A percentile compares a stretch with the other conserved stretches of the same genome.
phyloP scores from a whole-genome alignment of 345 rosid genomes.

The Moricandia moricandioides region DNA sequence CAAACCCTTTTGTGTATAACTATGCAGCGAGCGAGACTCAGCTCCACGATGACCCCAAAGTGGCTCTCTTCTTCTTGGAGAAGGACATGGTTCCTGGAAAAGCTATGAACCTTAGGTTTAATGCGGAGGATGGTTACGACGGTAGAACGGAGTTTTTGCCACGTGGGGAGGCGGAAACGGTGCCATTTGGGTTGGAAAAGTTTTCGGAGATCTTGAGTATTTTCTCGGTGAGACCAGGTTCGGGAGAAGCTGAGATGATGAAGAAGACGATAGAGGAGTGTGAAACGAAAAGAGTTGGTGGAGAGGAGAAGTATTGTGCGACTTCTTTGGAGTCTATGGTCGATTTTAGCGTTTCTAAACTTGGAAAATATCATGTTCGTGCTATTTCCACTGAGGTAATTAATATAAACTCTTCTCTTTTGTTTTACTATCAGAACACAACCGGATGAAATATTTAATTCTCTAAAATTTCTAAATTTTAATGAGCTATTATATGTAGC shows the following conservation, averaged over 20 bases:
- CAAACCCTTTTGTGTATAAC: background rate
- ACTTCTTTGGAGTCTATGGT: slow-evolving; percentile 84
- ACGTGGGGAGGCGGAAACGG: slow-evolving; percentile 50
- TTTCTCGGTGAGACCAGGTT: slow-evolving; percentile 56
- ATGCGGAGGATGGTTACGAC: slow-evolving; percentile 38
- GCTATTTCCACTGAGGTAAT: slow-evolving; percentile 71
- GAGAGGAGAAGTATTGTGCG: slow-evolving; percentile 76
- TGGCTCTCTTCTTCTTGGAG: slow-evolving; percentile 82
- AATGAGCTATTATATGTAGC: no score
- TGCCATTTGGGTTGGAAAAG: slow-evolving; percentile 64
- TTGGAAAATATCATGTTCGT: slow-evolving; percentile 47
- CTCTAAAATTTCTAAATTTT: no score
- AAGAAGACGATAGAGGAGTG: slow-evolving; percentile 64
- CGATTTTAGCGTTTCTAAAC: slow-evolving; percentile 61
- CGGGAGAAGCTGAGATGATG: slow-evolving; percentile 62
- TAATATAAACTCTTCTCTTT: background rate
- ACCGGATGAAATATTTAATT: no score
- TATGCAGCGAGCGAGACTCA: slow-evolving; percentile 73
- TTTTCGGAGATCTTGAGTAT: slow-evolving; percentile 48
- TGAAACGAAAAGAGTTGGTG: slow-evolving; percentile 54
- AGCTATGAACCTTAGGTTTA: slow-evolving; percentile 57
- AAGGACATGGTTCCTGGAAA: slow-evolving; percentile 60
- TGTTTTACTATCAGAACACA: no score
- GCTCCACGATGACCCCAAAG: slow-evolving; percentile 53
- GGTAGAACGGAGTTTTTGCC: slow-evolving; percentile 56